Evolutionary conservation across 208 protist species (phyloP).

Genomic region (Leishmania lainsoni): DNA sequence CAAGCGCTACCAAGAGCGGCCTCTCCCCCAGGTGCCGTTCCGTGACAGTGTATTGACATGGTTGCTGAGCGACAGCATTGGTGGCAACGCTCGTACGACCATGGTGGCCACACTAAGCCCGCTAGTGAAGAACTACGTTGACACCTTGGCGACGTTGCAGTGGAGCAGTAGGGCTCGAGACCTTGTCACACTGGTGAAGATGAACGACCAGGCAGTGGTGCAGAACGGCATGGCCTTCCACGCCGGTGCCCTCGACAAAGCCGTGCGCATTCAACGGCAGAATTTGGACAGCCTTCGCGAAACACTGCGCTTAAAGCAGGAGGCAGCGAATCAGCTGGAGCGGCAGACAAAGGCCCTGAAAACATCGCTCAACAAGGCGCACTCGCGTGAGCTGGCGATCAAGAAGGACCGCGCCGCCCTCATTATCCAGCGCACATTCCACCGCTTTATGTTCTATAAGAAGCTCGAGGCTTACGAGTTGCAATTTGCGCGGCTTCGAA

Average conservation of each 20-base stretch:
- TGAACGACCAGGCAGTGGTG: constrained; percentile 84
- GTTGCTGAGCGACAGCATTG: constrained; percentile 92
- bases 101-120: constrained; percentile 92
- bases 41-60: constrained; percentile 90
- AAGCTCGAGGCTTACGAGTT: constrained; percentile 49
- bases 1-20: constrained; percentile 50
- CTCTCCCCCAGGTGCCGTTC: constrained; percentile 90
- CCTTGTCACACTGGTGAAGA: constrained; percentile 87
- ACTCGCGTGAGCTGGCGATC: constrained; percentile 21
- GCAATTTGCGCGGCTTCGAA: constrained; percentile 43
- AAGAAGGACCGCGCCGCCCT: constrained; percentile 51
- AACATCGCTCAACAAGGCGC: constrained; percentile 40
- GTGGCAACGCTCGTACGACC: constrained; percentile 90
- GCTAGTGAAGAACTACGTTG: constrained; percentile 87
- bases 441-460: constrained; percentile 40
- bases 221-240: constrained; percentile 68
- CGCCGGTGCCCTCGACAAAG: constrained; percentile 74
- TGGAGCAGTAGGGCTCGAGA: constrained; percentile 91
- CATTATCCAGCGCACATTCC: constrained; percentile 63
- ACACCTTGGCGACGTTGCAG: constrained; percentile 89
- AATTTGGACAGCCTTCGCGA: constrained; percentile 84
- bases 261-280: constrained; percentile 77
- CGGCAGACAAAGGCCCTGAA: constrained; percentile 45
- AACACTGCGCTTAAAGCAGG: constrained; percentile 72
- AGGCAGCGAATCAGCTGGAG: constrained; percentile 58